Conservation (phyloP, 768 basidiomycete species). For the Cystobasidiopsis lactophilus region DNA sequence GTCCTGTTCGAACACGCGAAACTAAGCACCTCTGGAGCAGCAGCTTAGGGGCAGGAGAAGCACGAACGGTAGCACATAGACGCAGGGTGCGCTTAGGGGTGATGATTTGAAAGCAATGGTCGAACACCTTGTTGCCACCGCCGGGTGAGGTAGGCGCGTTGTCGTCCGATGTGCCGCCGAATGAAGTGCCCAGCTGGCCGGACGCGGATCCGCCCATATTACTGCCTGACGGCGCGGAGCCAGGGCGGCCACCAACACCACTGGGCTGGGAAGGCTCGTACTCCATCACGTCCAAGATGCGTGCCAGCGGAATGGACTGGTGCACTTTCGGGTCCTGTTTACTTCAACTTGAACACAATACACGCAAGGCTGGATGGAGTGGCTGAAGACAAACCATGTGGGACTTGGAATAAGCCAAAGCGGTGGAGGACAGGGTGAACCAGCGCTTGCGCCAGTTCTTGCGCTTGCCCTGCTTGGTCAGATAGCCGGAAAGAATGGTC, state of each 20-base stretch:
- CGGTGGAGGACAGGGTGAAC: conserved; percentile 81
- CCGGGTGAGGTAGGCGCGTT: not conserved
- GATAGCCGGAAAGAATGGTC: conserved; percentile 63
- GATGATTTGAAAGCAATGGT: conserved; percentile 74
- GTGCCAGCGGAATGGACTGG: conserved; percentile 57
- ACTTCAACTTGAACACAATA: not conserved
- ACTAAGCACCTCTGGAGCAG: not conserved
- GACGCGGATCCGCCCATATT: too few relatives aligned
- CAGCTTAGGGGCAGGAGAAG: not conserved
- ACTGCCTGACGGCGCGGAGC: too few relatives aligned
- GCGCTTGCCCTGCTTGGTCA: conserved; percentile 91
- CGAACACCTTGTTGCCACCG: conserved; percentile 30
- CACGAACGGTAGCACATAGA: conserved; percentile 40
- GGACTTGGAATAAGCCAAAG: conserved; percentile 64
- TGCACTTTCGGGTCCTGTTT: conserved; percentile 69
- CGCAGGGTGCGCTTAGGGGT: conserved; percentile 76
- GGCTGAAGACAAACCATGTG: conserved; percentile 57
- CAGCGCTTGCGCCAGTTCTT: conserved; percentile 91
- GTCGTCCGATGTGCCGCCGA: not conserved
- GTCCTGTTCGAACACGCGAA: too few relatives aligned
- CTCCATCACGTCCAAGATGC: conserved; percentile 81
- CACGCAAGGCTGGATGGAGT: conserved; percentile 2
- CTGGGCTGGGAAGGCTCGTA: conserved; percentile 26
- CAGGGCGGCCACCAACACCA: too few relatives aligned
- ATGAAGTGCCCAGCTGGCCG: too few relatives aligned